Base-by-base conservation (phyloP, 768 basidiomycete species). In the Russula foetens region DNA sequence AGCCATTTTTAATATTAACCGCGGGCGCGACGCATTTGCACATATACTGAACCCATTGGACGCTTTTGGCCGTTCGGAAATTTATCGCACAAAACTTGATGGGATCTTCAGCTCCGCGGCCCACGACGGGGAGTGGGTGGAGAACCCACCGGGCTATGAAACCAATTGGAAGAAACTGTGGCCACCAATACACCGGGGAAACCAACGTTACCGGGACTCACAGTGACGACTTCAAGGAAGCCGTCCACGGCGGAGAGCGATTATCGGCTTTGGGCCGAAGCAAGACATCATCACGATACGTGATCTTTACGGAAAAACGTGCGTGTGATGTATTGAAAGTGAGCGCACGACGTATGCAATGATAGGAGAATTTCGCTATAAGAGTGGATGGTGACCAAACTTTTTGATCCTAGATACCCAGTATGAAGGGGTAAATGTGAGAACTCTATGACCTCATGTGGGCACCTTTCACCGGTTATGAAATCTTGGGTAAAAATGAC, bases 391-490 rank as follows among this genome's bases (percentile, higher is more conserved):
- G 35, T 35, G 45, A n/a, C 50, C 51, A 53, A 46, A 33, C 28
- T 47, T 23, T 23, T 46, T 57, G 50, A 58, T 28, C 45, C 51
- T 39, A 28, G 31, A 58, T 58, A 28, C 5, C 51, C 38, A 58
- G 53, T 51, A 58, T 58, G 61, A 56, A 44, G 7, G 24, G 21
- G 41, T 53, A 11, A 39, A 43, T 51, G 26, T 43, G 45, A 29
- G 51, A 48, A 53, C 23, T 9, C 39, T 24, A 62, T 62, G 56
- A 62, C 56, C 56, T 62, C 61, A 62, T 58, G 51, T 29, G 48
- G 44, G 44, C 23, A 33, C 51, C 47, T 49, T 15, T 47, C 44
- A 48, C 46, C 29, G 33, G 38, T 52, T 39, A 53, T 62, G 48
- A 57, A 46, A 53, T 31, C 44, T 47, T n/a, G 21, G 33, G 17